These are phyloP conservation scores for Ilyonectria destructans DNA, from an alignment of 2,329 filamentous ascomycete species.

Conservation along the genomic window DNA sequence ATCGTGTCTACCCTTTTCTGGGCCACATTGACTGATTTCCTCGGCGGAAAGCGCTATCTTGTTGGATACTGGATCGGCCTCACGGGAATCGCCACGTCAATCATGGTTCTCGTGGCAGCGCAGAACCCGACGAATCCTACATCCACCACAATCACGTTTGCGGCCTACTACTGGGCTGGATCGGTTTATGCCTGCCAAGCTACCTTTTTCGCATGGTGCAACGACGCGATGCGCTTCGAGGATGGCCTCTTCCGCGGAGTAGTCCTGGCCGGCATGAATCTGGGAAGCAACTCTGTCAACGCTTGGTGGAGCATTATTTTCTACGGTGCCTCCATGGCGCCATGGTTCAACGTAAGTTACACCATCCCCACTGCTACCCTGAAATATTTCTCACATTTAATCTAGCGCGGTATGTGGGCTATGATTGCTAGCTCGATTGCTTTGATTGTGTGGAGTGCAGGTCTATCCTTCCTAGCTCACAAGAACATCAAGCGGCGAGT, in stretches of 20 bases:
- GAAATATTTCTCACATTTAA: constrained; percentile 23
- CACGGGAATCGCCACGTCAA: constrained; percentile 75
- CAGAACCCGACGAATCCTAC: constrained; percentile 55
- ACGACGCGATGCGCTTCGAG: constrained; percentile 78
- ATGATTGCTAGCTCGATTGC: constrained; percentile 78
- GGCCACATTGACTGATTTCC: constrained; percentile 78
- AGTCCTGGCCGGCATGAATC: constrained; percentile 81
- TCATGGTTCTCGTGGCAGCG: constrained; percentile 73
- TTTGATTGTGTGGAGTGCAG: constrained; percentile 72
- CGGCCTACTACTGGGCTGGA: constrained; percentile 80
- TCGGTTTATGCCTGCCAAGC: constrained; percentile 81
- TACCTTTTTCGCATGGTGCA: constrained; percentile 84
- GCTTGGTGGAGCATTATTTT: constrained; percentile 83
- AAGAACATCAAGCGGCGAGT: constrained; percentile 25
- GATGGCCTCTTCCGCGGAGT: constrained; percentile 76
- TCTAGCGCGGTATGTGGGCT: constrained; percentile 78
- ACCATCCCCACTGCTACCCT: constrained; percentile 2
- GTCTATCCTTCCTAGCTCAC: constrained; percentile 60
- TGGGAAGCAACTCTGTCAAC: constrained; percentile 78
- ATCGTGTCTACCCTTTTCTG: constrained; percentile 78
- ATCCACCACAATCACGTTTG: constrained; percentile 72
- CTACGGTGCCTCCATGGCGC: constrained; percentile 77
- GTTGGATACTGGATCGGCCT: constrained; percentile 78
- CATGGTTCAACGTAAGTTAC: constrained; percentile 73
- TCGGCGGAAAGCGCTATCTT: constrained; percentile 75